Base-by-base conservation (phyloP, 2,329 filamentous ascomycete species). In the Sclerotinia nivalis region DNA sequence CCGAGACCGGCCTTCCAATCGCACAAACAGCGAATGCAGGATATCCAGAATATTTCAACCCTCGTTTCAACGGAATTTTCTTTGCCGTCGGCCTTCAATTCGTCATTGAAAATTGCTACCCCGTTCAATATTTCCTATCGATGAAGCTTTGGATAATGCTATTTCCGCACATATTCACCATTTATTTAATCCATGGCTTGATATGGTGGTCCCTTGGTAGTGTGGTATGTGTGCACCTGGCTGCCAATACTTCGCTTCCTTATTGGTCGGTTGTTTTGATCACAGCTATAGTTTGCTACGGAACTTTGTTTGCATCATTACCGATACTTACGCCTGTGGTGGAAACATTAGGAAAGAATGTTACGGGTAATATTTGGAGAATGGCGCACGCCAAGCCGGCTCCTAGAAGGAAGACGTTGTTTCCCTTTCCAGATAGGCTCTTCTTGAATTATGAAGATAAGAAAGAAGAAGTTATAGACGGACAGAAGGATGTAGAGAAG, bases 91-190 rank as follows among this genome's bases (percentile, higher is more conserved):
- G 74, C 13, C 72, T 81, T 52, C 80, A 81, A 69, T 61, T 76
- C 2, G 70, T 79, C 37, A 77, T 81, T n/a, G 80, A 81, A 70
- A 75, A 80, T 5, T 78, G 74, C 20, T 79, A 79, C 2, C 73
- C 75, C 64, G 73, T 82, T 2, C 83, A 84, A 72, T 81, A 78
- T 73, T 70, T 82, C 18, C 76, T 84, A 4, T 82, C 80, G 2
- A 76, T 79, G 9, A 79, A 78, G 28, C 55, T 80, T n/a, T 77
- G 84, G 47, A 77, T 81, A 5, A 76, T 79, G 68, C 74, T 84
- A 31, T 84, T 84, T 75, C 83, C 82, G 6, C 82, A 84, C 73
- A 82, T 83, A 72, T 84, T 84, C 75, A 84, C 82, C 49, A 82
- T 84, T 68, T 84, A 84, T 72, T 79, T 84, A 9, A 77, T 83